Evolutionary conservation across 148 eudicot species (phyloP).

Genomic region (Rheum nobile): DNA sequence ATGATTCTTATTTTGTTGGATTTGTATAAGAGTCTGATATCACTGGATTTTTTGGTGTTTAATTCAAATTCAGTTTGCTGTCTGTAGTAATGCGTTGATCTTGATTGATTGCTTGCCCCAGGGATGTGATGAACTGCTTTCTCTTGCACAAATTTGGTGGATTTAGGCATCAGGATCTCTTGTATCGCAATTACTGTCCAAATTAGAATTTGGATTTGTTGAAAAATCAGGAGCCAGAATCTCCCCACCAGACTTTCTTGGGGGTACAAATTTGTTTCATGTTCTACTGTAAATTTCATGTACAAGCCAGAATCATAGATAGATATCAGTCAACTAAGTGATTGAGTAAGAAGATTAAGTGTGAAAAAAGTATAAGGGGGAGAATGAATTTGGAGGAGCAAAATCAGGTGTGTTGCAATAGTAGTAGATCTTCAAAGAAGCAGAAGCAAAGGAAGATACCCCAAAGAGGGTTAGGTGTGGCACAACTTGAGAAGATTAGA

Average conservation of each 20-base stretch:
- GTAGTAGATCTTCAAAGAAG: conserved; percentile 41
- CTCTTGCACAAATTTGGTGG: not conserved
- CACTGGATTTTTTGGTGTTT: not conserved
- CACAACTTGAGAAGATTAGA: conserved; percentile 80
- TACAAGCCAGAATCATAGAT: not conserved
- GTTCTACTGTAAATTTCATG: not conserved
- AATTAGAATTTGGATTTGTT: not conserved
- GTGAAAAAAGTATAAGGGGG: not conserved
- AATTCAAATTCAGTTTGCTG: not conserved
- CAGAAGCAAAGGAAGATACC: conserved; percentile 60
- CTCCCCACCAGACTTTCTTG: not conserved
- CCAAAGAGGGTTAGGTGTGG: conserved; percentile 92
- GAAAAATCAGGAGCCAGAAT: not conserved
- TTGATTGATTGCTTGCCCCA: not conserved
- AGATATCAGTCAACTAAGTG: not conserved
- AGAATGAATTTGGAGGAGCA: conserved; percentile 49
- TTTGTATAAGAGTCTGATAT: not conserved
- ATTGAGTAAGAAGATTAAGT: not conserved
- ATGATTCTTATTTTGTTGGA: not conserved
- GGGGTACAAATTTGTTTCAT: not conserved
- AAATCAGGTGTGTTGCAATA: conserved; percentile 23
- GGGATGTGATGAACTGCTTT: not conserved
- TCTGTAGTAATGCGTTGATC: not conserved
- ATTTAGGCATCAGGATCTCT: not conserved
- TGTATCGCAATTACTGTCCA: not conserved